These are phyloP conservation scores for Berberis vulgaris DNA, from an alignment of 164 flowering plant species.

Conservation along the genomic window DNA sequence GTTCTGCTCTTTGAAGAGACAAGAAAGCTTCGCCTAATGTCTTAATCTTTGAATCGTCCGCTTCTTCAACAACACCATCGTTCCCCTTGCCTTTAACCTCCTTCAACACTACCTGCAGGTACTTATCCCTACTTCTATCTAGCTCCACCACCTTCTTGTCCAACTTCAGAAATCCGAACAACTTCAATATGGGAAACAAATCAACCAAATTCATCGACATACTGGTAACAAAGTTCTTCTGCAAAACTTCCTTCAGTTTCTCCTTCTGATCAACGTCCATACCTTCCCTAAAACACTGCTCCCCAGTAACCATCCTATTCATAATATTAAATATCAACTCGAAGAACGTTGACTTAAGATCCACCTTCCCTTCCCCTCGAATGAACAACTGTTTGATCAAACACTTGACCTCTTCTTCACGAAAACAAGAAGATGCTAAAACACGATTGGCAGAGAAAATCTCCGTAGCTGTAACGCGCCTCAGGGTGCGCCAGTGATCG, in stretches of 20 bases:
- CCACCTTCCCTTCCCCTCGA: background rate
- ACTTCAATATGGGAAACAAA: too few relatives aligned
- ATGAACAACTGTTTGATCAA: conserved; percentile 1
- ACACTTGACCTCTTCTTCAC: conserved; percentile 7
- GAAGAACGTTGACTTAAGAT: conserved; percentile 5
- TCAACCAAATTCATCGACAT: too few relatives aligned
- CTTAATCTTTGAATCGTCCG: too few relatives aligned
- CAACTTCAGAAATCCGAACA: too few relatives aligned
- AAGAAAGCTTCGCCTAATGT: too few relatives aligned
- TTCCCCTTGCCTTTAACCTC: too few relatives aligned
- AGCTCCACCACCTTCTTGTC: too few relatives aligned
- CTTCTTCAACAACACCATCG: too few relatives aligned
- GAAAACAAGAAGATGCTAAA: conserved; percentile 1
- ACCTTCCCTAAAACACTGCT: conserved; percentile 8
- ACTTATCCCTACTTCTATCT: too few relatives aligned
- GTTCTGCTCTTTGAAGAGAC: too few relatives aligned
- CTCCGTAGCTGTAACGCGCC: conserved; percentile 10
- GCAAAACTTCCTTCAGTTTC: conserved; percentile 10
- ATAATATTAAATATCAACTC: conserved; percentile 9
- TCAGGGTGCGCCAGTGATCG: conserved; percentile 16
- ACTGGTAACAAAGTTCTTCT: too few relatives aligned
- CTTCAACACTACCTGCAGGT: too few relatives aligned
- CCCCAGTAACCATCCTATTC: conserved; percentile 7
- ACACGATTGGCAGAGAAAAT: conserved; percentile 13
- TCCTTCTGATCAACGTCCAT: conserved; percentile 15